Conservation (phyloP, 306 rosid genomes). For the Trifolium fragiferum region DNA sequence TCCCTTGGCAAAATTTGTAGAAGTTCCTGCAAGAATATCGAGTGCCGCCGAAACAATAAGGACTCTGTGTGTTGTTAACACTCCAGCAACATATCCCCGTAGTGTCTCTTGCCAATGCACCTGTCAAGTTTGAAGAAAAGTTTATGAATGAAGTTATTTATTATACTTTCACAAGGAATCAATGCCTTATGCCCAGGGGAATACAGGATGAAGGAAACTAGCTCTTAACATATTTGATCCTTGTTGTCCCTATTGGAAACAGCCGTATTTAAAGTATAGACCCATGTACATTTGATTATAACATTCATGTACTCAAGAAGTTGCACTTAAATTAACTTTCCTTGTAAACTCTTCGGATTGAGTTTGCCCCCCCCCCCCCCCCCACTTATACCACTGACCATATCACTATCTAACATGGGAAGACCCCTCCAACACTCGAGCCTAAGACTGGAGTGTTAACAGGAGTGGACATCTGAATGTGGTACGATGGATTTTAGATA, state of each 20-base stretch:
- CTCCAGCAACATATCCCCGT: conserved; percentile 87
- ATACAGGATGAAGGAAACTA: conserved; percentile 29
- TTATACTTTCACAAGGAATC: conserved; percentile 28
- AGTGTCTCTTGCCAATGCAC: conserved; percentile 98
- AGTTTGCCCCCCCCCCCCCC: not conserved
- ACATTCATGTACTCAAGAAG: not conserved
- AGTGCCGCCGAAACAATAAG: conserved; percentile 83
- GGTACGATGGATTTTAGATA: not conserved
- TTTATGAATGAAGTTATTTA: conserved; percentile 5
- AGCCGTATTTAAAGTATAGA: not conserved
- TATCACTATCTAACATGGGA: not conserved
- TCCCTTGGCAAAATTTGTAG: conserved; percentile 80
- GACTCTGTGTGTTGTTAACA: conserved; percentile 82
- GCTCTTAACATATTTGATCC: not conserved
- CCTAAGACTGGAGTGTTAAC: not conserved
- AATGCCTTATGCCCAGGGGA: conserved; percentile 17
- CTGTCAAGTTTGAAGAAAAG: conserved; percentile 52
- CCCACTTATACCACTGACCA: too few relatives aligned
- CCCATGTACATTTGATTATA: conserved; percentile 1
- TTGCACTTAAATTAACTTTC: not conserved
- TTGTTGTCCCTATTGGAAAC: not conserved
- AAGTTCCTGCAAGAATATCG: conserved; percentile 79
- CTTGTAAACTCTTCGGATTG: not conserved
- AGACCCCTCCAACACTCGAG: not conserved
- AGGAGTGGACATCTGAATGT: not conserved